Conservation (phyloP, 495 filamentous ascomycete genomes). For the Copromyces sp. region DNA sequence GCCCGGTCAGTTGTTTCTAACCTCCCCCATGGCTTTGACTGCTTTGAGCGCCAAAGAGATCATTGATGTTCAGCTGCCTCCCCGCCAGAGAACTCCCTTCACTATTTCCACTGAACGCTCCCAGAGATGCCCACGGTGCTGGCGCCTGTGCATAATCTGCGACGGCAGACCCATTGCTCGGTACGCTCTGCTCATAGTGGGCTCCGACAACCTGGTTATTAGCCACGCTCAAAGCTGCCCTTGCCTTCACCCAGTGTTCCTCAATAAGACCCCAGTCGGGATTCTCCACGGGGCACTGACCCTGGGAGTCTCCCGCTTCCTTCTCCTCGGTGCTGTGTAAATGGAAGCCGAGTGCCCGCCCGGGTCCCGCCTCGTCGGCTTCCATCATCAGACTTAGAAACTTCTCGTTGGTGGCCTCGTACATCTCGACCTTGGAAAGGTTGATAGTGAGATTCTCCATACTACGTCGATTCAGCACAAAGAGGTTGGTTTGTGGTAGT, state of each 20-base stretch:
- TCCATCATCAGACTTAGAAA: slow-evolving; percentile 36
- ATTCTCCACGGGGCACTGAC: neutral
- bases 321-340: neutral
- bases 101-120: neutral
- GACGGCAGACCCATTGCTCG: slow-evolving; percentile 2
- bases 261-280: neutral
- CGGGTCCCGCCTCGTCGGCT: slow-evolving; percentile 7
- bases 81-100: slow-evolving; percentile 6
- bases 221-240: neutral
- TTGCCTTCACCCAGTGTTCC: neutral
- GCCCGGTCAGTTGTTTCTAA: slow-evolving; percentile 14
- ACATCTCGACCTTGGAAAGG: slow-evolving; percentile 19
- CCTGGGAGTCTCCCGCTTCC: neutral
- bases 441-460: slow-evolving; percentile 35
- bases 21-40: neutral
- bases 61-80: slow-evolving; percentile 19
- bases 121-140: neutral
- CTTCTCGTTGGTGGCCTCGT: slow-evolving; percentile 5
- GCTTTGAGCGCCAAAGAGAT: slow-evolving; percentile 20
- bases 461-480: slow-evolving; percentile 38
- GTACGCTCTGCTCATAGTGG: slow-evolving; percentile 1
- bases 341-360: neutral
- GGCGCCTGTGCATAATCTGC: slow-evolving; percentile 1
- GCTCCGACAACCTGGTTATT: neutral
- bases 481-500: slow-evolving; percentile 26